phyloP scores from a whole-genome alignment of 2,329 filamentous ascomycete species.

The Neofusicoccum laricinum region DNA sequence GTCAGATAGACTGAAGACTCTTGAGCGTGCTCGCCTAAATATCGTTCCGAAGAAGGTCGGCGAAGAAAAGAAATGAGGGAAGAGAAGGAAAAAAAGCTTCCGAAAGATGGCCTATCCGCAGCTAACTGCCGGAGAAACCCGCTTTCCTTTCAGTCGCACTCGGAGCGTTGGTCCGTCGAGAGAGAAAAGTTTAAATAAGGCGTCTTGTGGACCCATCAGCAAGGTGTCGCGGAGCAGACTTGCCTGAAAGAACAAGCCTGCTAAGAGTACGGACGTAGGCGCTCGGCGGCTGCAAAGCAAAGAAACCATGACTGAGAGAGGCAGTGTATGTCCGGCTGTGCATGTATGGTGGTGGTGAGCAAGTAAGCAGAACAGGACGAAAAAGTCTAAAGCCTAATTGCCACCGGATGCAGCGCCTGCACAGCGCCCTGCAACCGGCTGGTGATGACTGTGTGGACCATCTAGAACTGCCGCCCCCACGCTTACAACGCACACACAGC shows the following conservation, averaged over 20 bases:
- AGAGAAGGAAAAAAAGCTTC: background rate
- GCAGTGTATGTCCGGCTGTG: background rate
- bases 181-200: background rate
- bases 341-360: background rate
- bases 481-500: background rate
- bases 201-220: background rate
- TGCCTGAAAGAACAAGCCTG: background rate
- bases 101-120: background rate
- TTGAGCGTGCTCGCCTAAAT: background rate
- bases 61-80: background rate
- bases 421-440: background rate
- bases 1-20: background rate
- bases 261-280: background rate
- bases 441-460: background rate
- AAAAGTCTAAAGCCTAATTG: background rate
- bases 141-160: background rate
- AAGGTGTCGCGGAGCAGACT: background rate
- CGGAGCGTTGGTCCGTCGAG: too few relatives aligned
- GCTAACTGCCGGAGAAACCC: background rate
- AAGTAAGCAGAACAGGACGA: background rate
- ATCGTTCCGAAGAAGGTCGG: background rate
- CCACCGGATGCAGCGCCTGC: background rate
- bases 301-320: background rate
- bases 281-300: background rate
- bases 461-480: slow-evolving; percentile 4